Conservation (phyloP, 805 yeast species). For the Maudiozyma pseudohumilis region DNA sequence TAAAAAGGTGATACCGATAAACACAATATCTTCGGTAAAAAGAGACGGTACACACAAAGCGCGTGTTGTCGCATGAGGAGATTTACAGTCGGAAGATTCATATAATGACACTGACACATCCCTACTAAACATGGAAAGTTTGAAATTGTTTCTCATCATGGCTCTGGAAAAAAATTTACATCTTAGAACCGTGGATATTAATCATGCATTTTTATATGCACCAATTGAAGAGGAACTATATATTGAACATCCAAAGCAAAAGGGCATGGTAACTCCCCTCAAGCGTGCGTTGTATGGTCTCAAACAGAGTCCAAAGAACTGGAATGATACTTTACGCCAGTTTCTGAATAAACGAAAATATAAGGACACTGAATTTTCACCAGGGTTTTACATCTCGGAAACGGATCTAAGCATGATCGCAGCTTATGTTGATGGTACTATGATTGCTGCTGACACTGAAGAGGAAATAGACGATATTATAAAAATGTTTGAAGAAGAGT, state of each 20-base stretch:
- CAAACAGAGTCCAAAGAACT: constrained; percentile 8
- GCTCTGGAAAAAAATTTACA: neutral
- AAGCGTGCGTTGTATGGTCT: constrained; percentile 4
- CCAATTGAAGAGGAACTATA: neutral
- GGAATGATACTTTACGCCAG: constrained; percentile 6
- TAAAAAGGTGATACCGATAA: neutral
- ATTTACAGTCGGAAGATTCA: constrained; percentile 1
- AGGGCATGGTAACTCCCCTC: neutral
- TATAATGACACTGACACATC: constrained; percentile 2
- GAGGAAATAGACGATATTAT: constrained; percentile 3
- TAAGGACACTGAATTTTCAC: constrained; percentile 4
- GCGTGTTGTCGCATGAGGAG: constrained; percentile 5
- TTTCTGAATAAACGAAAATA: constrained; percentile 2
- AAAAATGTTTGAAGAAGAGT: neutral
- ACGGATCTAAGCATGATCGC: constrained; percentile 5
- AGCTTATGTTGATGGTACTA: constrained; percentile 9
- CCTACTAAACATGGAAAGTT: neutral
- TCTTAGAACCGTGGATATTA: constrained; percentile 2
- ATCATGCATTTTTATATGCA: constrained; percentile 3
- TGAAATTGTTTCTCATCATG: neutral
- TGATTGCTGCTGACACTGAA: constrained; percentile 6
- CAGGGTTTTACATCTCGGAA: constrained; percentile 5
- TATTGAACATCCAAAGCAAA: neutral
- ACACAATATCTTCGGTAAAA: constrained; percentile 3
- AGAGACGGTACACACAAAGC: constrained; percentile 6